Evolutionary conservation across 805 yeast genomes (phyloP).

Genomic region (Yarrowia hollandica): DNA sequence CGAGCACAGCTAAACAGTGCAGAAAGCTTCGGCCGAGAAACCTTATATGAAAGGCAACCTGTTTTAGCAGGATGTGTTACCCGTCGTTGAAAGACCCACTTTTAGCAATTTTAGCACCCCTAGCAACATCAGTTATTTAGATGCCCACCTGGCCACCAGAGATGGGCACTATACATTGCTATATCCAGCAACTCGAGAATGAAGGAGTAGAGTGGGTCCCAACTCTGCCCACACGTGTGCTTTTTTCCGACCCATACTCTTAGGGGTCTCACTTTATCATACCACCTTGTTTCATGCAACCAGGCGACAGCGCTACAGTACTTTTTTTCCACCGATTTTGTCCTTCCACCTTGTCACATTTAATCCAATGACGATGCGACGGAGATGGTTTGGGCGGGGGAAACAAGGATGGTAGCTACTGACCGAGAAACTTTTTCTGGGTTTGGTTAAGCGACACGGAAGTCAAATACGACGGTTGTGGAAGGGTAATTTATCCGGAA

Average conservation of each 20-base stretch:
- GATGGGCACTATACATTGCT: not conserved
- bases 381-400: constrained; percentile 16
- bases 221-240: no score
- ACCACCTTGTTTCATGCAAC: not conserved
- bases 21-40: constrained; percentile 10
- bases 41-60: not conserved
- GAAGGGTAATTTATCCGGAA: no score
- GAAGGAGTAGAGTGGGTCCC: not conserved
- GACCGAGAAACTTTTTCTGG: no score
- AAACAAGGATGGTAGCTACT: no score
- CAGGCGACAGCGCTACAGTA: not conserved
- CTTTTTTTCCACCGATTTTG: no score
- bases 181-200: not conserved
- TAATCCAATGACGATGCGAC: constrained; percentile 11
- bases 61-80: not conserved
- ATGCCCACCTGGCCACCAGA: not conserved
- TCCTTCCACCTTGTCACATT: not conserved
- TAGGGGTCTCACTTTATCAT: not conserved
- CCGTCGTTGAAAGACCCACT: constrained; percentile 10
- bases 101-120: not conserved
- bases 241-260: no score
- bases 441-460: no score
- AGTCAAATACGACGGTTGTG: no score
- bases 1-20: no score
- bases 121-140: not conserved